Evolutionary conservation across 495 filamentous ascomycete genomes (phyloP).

Genomic region (Aspergillus incahuasiensis): DNA sequence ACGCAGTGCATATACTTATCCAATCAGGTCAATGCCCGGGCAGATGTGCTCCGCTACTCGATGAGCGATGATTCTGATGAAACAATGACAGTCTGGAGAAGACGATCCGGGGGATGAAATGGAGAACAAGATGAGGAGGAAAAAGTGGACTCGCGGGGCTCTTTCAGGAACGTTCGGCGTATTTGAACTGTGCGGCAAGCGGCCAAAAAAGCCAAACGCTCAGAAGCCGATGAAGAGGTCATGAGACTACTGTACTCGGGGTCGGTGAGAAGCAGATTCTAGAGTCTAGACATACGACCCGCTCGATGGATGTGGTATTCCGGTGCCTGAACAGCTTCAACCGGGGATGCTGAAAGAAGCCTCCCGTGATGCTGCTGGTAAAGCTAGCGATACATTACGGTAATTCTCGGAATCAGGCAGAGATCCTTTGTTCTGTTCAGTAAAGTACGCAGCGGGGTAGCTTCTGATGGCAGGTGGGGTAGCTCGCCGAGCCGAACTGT

Average conservation of each 20-base stretch:
- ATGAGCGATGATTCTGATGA: background rate
- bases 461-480: background rate
- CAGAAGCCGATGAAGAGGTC: slow-evolving; percentile 1
- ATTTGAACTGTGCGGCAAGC: background rate
- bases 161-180: background rate
- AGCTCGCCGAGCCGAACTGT: background rate
- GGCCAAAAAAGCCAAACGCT: background rate
- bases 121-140: background rate
- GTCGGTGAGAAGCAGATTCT: background rate
- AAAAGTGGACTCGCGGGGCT: slow-evolving; percentile 1
- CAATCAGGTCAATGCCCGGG: slow-evolving; percentile 11
- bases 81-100: slow-evolving; percentile 5
- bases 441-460: background rate
- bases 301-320: slow-evolving; percentile 1
- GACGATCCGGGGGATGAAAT: slow-evolving; percentile 2
- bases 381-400: background rate
- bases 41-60: slow-evolving; percentile 9
- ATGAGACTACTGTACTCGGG: background rate
- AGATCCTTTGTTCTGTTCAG: background rate
- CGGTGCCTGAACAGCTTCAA: background rate
- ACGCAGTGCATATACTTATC: slow-evolving; percentile 12
- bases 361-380: background rate
- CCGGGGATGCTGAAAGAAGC: background rate
- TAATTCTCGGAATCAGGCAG: background rate
- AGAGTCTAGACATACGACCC: background rate